A percentile compares a stretch with the other conserved stretches of the same genome.
phyloP scores from a whole-genome alignment of 2,329 filamentous ascomycete genomes.

The Aspergillus nomiae region DNA sequence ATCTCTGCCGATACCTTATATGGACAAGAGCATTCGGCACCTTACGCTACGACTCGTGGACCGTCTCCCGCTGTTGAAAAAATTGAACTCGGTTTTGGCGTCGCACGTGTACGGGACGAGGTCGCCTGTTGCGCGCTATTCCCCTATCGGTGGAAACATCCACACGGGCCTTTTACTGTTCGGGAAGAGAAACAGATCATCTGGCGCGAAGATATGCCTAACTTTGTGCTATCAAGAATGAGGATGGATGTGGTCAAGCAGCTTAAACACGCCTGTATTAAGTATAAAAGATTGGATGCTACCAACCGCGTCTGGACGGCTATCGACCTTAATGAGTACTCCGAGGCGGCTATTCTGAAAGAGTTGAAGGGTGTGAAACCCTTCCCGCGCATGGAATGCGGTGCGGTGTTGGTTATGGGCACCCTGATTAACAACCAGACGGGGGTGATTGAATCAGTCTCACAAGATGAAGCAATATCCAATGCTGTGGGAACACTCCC shows the following conservation, averaged over 20 bases:
- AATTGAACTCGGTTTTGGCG: slow-evolving; percentile 18
- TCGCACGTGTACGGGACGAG: slow-evolving; percentile 14
- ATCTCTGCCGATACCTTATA: background rate
- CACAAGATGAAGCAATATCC: background rate
- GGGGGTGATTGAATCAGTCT: slow-evolving; percentile 3
- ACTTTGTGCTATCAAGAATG: slow-evolving; percentile 43
- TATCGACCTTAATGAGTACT: slow-evolving; percentile 23
- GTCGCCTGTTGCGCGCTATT: slow-evolving; percentile 26
- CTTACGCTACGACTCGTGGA: slow-evolving; percentile 32
- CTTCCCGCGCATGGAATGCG: slow-evolving; percentile 32
- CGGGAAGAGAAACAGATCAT: slow-evolving; percentile 35
- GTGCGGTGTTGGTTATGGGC: slow-evolving; percentile 33
- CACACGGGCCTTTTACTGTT: slow-evolving; percentile 29
- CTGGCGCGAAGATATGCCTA: slow-evolving; percentile 53
- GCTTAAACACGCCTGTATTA: slow-evolving; percentile 37
- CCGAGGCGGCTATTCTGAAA: slow-evolving; percentile 21
- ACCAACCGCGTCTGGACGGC: slow-evolving; percentile 30
- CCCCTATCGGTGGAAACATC: slow-evolving; percentile 40
- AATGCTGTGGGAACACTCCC: slow-evolving; percentile 15
- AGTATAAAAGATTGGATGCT: slow-evolving; percentile 19
- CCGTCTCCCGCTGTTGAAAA: slow-evolving; percentile 27
- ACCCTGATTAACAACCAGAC: background rate
- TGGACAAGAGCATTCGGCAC: slow-evolving; percentile 10
- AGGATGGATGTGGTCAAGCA: slow-evolving; percentile 36
- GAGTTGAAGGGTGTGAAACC: slow-evolving; percentile 24